A percentile compares a stretch with the other conserved stretches of the same genome.
These are phyloP conservation scores for Tripterygium wilfordii DNA, from an alignment of 177 flowering plant species.

Conservation along the genomic window DNA sequence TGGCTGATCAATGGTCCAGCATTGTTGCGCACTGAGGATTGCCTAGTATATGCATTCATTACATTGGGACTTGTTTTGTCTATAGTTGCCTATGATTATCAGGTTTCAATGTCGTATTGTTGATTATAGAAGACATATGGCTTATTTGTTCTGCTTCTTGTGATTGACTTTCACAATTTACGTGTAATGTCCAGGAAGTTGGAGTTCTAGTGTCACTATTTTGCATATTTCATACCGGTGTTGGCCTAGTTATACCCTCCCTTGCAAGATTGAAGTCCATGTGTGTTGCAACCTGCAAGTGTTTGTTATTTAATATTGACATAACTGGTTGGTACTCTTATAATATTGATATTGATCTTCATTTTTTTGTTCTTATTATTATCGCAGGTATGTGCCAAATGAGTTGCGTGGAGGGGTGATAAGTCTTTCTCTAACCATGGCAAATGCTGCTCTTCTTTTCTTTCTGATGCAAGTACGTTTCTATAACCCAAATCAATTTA, in stretches of 20 bases:
- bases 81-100: slow-evolving; percentile 86
- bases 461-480: slow-evolving; percentile 51
- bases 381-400: slow-evolving; percentile 79
- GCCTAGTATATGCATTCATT: slow-evolving; percentile 40
- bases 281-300: slow-evolving; percentile 27
- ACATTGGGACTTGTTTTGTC: slow-evolving; percentile 52
- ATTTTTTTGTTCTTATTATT: background rate
- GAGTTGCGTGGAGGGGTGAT: slow-evolving; percentile 95
- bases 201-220: slow-evolving; percentile 61
- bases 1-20: slow-evolving; percentile 64
- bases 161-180: background rate
- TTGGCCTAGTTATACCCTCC: slow-evolving; percentile 70
- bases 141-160: slow-evolving; percentile 5
- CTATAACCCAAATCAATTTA: background rate
- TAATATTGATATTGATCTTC: background rate
- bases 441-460: slow-evolving; percentile 61
- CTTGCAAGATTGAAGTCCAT: slow-evolving; percentile 88
- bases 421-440: slow-evolving; percentile 70
- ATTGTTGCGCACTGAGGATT: slow-evolving; percentile 59
- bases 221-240: slow-evolving; percentile 68
- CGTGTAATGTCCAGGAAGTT: slow-evolving; percentile 62
- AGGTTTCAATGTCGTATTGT: too few relatives aligned
- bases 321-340: background rate
- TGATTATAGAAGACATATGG: background rate
- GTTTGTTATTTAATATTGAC: background rate